phyloP scores from a whole-genome alignment of 2,329 filamentous ascomycete genomes.

The Colletotrichum truncatum region DNA sequence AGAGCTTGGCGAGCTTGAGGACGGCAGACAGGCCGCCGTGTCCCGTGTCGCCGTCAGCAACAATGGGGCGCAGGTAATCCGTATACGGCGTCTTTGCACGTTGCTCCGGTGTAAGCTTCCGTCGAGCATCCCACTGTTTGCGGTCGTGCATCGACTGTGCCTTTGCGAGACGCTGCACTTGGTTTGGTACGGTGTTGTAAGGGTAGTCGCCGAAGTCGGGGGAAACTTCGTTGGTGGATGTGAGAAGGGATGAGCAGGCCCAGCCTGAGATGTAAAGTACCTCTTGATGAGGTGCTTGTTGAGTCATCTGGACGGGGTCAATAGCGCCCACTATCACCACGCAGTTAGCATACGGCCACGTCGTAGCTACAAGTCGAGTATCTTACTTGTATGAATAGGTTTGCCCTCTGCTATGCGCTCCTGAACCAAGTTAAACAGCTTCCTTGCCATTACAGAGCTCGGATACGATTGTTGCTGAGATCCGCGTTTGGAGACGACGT shows the following conservation, averaged over 20 bases:
- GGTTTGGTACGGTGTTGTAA: constrained; percentile 98
- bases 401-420: constrained; percentile 81
- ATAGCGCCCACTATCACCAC: constrained; percentile 85
- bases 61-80: constrained; percentile 93
- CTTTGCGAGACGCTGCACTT: constrained; percentile 95
- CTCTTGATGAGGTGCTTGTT: constrained; percentile 95
- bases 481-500: constrained; percentile 93
- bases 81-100: constrained; percentile 81
- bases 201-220: constrained; percentile 99
- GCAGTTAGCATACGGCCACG: constrained; percentile 26
- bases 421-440: constrained; percentile 89
- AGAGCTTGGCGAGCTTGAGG: constrained; percentile 95
- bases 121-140: constrained; percentile 88
- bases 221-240: constrained; percentile 95
- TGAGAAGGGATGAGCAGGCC: constrained; percentile 95
- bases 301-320: constrained; percentile 99
- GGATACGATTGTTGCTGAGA: constrained; percentile 88
- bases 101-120: constrained; percentile 79
- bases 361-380: neutral
- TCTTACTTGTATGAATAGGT: constrained; percentile 90
- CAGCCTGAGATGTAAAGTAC: constrained; percentile 96
- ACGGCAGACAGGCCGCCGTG: constrained; percentile 94
- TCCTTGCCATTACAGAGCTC: constrained; percentile 93
- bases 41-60: constrained; percentile 95
- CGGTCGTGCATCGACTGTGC: constrained; percentile 97